These are phyloP conservation scores for Graphilbum sp. DNA, from an alignment of 2,329 filamentous ascomycete species.

Conservation along the genomic window DNA sequence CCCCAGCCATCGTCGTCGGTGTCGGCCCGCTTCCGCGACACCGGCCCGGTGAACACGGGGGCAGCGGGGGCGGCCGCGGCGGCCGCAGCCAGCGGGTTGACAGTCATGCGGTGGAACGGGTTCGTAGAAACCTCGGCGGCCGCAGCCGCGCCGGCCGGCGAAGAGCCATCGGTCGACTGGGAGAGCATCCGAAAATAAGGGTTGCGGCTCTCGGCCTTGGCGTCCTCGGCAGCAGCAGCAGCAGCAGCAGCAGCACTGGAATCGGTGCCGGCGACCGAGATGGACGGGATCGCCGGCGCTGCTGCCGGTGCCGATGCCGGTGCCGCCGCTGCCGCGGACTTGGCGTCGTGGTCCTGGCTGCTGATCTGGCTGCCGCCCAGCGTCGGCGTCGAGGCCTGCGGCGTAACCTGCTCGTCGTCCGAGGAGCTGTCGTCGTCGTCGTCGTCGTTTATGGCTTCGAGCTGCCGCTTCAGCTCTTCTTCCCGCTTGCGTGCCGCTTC, in stretches of 20 bases:
- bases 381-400: conserved; percentile 43
- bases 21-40: conserved; percentile 36
- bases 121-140: conserved; percentile 58
- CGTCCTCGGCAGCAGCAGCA: background rate
- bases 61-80: conserved; percentile 23
- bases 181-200: conserved; percentile 87
- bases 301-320: conserved; percentile 12
- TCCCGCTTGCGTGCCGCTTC: conserved; percentile 84
- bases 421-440: conserved; percentile 58
- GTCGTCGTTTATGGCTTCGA: conserved; percentile 57
- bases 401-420: conserved; percentile 63
- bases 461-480: conserved; percentile 72
- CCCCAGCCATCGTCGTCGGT: conserved; percentile 70
- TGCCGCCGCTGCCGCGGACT: conserved; percentile 26
- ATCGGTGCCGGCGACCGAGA: too few species aligned
- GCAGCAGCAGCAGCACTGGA: conserved; percentile 24
- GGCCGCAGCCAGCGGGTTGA: conserved; percentile 33
- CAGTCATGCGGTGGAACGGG: conserved; percentile 79
- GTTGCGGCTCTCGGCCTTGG: conserved; percentile 65
- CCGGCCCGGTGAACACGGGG: conserved; percentile 26
- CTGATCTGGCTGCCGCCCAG: conserved; percentile 32
- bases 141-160: conserved; percentile 19
- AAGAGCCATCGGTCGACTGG: conserved; percentile 42
- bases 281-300: too few species aligned
- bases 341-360: conserved; percentile 37